These are phyloP conservation scores for Sordariomycetes sp. DNA, from an alignment of 2,329 filamentous ascomycete species.

Conservation along the genomic window DNA sequence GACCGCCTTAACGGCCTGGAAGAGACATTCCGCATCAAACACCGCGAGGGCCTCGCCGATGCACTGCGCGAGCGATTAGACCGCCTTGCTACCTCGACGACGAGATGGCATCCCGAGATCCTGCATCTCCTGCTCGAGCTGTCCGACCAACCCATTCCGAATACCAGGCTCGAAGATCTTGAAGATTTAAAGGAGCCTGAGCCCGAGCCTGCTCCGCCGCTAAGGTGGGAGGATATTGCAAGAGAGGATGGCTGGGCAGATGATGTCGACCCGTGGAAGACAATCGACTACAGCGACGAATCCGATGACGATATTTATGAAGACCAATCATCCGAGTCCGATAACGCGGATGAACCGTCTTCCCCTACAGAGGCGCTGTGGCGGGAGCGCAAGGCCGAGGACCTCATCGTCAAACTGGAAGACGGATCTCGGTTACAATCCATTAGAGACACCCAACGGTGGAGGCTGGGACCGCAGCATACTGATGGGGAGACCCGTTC, in stretches of 20 bases:
- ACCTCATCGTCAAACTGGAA: slow-evolving; percentile 23
- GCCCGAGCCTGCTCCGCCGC: slow-evolving; percentile 28
- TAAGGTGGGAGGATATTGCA: slow-evolving; percentile 75
- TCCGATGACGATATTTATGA: slow-evolving; percentile 11
- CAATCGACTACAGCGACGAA: slow-evolving; percentile 55
- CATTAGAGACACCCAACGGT: slow-evolving; percentile 21
- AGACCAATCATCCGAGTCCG: slow-evolving; percentile 19
- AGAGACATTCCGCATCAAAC: slow-evolving; percentile 76
- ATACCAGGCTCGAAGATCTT: slow-evolving; percentile 56
- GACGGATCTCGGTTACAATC: slow-evolving; percentile 19
- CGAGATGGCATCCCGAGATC: slow-evolving; percentile 68
- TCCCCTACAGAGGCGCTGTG: background rate
- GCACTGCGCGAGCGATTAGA: slow-evolving; percentile 50
- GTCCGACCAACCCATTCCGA: slow-evolving; percentile 67
- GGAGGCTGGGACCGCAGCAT: slow-evolving; percentile 22
- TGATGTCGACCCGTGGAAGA: slow-evolving; percentile 59
- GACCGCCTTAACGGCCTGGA: slow-evolving; percentile 60
- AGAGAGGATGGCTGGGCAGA: slow-evolving; percentile 62
- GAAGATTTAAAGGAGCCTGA: slow-evolving; percentile 36
- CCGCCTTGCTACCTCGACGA: slow-evolving; percentile 40
- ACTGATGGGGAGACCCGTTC: slow-evolving; percentile 19
- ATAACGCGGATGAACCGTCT: slow-evolving; percentile 21
- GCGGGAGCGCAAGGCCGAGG: slow-evolving; percentile 10
- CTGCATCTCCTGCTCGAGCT: slow-evolving; percentile 70
- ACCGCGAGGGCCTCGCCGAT: slow-evolving; percentile 70